These are phyloP conservation scores for Conringia planisiliqua DNA, from an alignment of 345 rosid species.

Conservation along the genomic window DNA sequence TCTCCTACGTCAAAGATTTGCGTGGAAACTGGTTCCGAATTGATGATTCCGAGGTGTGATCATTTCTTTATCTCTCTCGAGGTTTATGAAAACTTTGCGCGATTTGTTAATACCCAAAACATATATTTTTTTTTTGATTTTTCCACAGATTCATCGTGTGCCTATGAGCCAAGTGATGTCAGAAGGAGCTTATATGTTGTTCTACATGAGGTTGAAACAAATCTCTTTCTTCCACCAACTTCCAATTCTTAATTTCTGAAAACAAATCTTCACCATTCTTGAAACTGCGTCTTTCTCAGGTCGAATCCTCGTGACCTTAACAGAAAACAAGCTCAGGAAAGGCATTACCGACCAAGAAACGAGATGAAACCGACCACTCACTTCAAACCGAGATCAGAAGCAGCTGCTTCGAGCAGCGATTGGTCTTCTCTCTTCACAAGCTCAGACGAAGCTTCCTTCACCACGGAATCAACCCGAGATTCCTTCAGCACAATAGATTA, in stretches of 20 bases:
- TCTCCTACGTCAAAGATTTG: conserved; percentile 69
- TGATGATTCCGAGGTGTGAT: conserved; percentile 67
- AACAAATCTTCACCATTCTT: neutral
- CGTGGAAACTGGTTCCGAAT: conserved; percentile 73
- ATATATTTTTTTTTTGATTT: no score
- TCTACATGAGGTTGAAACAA: conserved; percentile 57
- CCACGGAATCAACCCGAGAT: conserved; percentile 84
- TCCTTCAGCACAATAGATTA: conserved; percentile 72
- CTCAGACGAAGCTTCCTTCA: conserved; percentile 86
- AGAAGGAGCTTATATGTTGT: conserved; percentile 83
- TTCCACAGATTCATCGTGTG: conserved; percentile 57
- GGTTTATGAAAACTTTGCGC: neutral
- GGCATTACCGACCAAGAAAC: conserved; percentile 30
- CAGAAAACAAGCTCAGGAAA: conserved; percentile 35
- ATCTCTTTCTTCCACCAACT: no score
- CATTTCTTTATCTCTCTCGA: no score
- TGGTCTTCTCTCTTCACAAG: conserved; percentile 78
- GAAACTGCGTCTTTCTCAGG: conserved; percentile 32
- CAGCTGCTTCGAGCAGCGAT: conserved; percentile 70
- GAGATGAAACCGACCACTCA: conserved; percentile 37
- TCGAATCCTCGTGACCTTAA: conserved; percentile 47
- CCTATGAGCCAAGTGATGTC: conserved; percentile 81
- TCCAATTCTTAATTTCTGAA: no score
- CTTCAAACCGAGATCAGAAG: conserved; percentile 24
- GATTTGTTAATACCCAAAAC: neutral